Base-by-base conservation (phyloP, 176 grass and related monocot genomes). In the Lolium perenne region DNA sequence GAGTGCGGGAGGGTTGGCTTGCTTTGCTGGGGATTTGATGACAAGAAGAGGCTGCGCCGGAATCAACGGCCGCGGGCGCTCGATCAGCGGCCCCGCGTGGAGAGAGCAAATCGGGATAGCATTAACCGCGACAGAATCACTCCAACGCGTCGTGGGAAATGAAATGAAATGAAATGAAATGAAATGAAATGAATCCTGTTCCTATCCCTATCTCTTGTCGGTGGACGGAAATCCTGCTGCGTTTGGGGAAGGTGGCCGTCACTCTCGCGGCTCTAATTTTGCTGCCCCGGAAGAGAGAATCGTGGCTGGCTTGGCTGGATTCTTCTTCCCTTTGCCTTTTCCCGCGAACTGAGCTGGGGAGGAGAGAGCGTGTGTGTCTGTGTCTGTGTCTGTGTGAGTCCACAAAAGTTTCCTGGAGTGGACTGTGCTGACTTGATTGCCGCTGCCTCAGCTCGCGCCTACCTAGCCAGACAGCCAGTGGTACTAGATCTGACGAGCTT, bases 331-430 rank as follows among this genome's bases (percentile, higher is more conserved):
- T 74, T n/a, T 46, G 79, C 51, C 32, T 29, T 91, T 87, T 87
- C 89, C 89, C 76, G 76, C 85, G 81, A 84, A 60, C 63, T 64
- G 49, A 45, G 70, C 32, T n/a, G 57, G 4, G 3, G 65, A 21
- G 53, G 0, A 63, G 59, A 3, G 60, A 1, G 12, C 1, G 79
- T 77, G 8, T 2, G 53, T 0, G 7, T 66, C 58, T 46, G 67
- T 35, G 32, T 35, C 32, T 35, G 32, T 35, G 32, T 35, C 32
- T 35, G 32, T 3, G 32, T 35, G 32, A 35, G 32, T 35, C 32
- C 32, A 35, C 32, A 35, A 35, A 35, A 74, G 48, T 64, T 71
- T 20, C 80, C 78, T 78, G 79, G 29, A 53, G 64, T 62, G 79
- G 23, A 68, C 78, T 74, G 65, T 82, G 74, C 40, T 74, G 80